Percentiles rank a stretch among this genome's conserved stretches.
Evolutionary conservation across 768 basidiomycete species (phyloP).

Genomic region (Termitomyces sp.): DNA sequence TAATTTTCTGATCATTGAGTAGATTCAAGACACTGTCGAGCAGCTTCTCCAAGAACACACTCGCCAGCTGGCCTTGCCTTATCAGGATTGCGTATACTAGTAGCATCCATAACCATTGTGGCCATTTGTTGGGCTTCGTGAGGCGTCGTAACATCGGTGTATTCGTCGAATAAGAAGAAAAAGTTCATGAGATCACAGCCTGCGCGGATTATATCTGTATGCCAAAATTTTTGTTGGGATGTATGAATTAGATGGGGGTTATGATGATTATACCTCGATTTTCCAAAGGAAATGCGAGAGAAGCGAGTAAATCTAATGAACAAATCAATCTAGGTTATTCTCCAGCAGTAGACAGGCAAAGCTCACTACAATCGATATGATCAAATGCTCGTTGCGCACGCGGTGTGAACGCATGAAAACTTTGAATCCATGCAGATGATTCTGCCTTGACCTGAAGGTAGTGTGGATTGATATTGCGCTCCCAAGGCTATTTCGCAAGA

Average conservation of each 20-base stretch:
- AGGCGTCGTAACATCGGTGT: constrained; percentile 37
- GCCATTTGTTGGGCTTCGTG: constrained; percentile 26
- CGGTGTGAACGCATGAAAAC: constrained; percentile 31
- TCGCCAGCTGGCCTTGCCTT: constrained; percentile 31
- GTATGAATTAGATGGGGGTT: not conserved
- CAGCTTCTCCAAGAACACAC: constrained; percentile 34
- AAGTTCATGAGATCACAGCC: constrained; percentile 50
- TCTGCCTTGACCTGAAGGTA: constrained; percentile 30
- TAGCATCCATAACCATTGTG: constrained; percentile 35
- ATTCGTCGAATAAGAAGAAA: constrained; percentile 49
- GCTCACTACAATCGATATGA: constrained; percentile 37
- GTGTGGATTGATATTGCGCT: constrained; percentile 33
- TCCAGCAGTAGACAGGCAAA: not conserved
- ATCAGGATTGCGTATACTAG: constrained; percentile 33
- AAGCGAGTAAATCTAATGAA: too few species aligned
- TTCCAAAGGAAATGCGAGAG: constrained; percentile 31
- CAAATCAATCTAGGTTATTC: constrained; percentile 21
- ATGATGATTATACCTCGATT: constrained; percentile 30
- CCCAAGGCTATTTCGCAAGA: constrained; percentile 41
- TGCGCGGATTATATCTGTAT: constrained; percentile 23
- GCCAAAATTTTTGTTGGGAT: not conserved
- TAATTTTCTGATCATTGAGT: constrained; percentile 19
- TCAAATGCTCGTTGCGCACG: constrained; percentile 38
- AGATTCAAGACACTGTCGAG: constrained; percentile 26
- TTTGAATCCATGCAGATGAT: constrained; percentile 34